Evolutionary conservation across 176 grass and related monocot genomes (phyloP).

Genomic region (Hordeum vulgare): MorexV3_pseudomolecules_assembly NC_058522.1:492269693-492270192

Average conservation of each 20-base stretch:
- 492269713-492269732: background rate
- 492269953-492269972: conserved; percentile 23
- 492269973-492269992: conserved; percentile 58
- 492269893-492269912: background rate
- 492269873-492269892: background rate
- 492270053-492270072: background rate
- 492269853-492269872: background rate
- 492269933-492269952: conserved; percentile 2
- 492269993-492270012: conserved; percentile 35
- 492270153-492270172: background rate
- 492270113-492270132: background rate
- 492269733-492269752: background rate
- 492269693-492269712: background rate
- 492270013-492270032: background rate
- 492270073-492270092: background rate
- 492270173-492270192: background rate
- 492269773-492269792: background rate
- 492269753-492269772: background rate
- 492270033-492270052: background rate
- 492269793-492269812: background rate
- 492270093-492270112: background rate
- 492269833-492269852: background rate
- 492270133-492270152: background rate
- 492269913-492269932: background rate
- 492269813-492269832: background rate